Base-by-base conservation (phyloP, 1,284 basidiomycete genomes). In the Tetrapyrgos nigripes region DNA sequence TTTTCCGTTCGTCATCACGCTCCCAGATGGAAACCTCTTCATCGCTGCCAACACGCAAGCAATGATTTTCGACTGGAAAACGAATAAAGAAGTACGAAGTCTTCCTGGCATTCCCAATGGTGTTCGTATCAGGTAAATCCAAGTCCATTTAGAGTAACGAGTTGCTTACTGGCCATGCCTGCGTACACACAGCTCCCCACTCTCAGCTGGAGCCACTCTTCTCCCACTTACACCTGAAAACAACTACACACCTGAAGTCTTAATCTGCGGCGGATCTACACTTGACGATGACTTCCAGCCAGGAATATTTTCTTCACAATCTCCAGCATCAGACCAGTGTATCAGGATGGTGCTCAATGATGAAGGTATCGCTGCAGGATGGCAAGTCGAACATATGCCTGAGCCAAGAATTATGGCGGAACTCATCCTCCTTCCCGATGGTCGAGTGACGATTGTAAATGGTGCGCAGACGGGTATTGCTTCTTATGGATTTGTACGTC, bases 61-160 rank as follows among this genome's bases (percentile, higher is more conserved):
- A n/a, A n/a, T n/a, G n/a, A n/a, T n/a, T n/a, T 84, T 85, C 66
- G 71, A 85, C 65, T 82, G 80, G 79, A 61, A 73, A 59, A 72
- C 69, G 2, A 81, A 85, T 62, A 74, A 70, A 1, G 83, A 85
- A 62, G 29, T 19, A 3, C 70, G 66, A 1, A 70, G 78, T 13
- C 76, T 85, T 1, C 82, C 82, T 2, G 66, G 66, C 13, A 75
- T 86, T 48, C 83, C 83, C 1, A 85, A 85, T 59, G 83, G 83
- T 27, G 81, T 85, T 2, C 80, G 82, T 10, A 76, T 85, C 23
- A 82, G 80, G 61, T 62, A n/a, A 10, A 19, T 27, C 8, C 13
- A n/a, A 17, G 17, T 9, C 37, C 19, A 9, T 47, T 19, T 44
- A 17, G 13, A 21, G 14, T 13, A n/a, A 26, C 26, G 21, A 10